Evolutionary conservation across 2,329 filamentous ascomycete species (phyloP), one percentile per base, ranked within the genome.

Genomic region (Venturia pyrina): DNA sequence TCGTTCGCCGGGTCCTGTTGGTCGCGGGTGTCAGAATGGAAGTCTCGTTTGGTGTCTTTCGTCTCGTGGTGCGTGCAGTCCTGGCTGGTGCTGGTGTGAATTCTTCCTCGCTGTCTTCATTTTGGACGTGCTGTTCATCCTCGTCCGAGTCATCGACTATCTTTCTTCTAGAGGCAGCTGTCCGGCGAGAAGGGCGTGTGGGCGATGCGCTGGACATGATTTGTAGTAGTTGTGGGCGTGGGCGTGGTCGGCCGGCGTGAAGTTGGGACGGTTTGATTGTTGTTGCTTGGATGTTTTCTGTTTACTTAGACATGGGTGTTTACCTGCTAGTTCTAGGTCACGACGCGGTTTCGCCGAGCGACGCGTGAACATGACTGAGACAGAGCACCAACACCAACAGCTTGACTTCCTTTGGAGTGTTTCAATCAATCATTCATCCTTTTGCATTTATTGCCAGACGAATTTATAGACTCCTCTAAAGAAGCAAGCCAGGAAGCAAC

Each of bases 81-180:
- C 82, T 83, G 65, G 83, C 80, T 0, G 88, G 84, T 61, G 88
- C 89, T 2, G 91, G 91, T 57, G 89, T 89, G 72, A 92, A 95
- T 62, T 96, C 90, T 62, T 93, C 89, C 69, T 90, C 85, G 37
- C 88, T 81, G 37, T 81, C 83, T 19, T 85, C 81, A 43, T 85
- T 80, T 67, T 84, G 43, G 19, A 32, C 60, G 28, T 11, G 24
- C 24, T 89, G 86, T 66, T 91, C 89, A 67, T 96, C 91, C 53
- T 93, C 91, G 32, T 86, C 84, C 24, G 85, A 82, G 10, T 87
- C 91, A 69, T 96, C 91, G 67, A 93, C 80, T 61, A 96, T 83
- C 63, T 89, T 85, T 71, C 87, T 89, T 71, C 88, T 87, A 73
- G 91, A 85, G 64, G 89, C 76, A 56, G 83, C 82, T 62, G 80